These are phyloP conservation scores for Phoenix roebelenii DNA, from an alignment of 176 grass and related monocot species.

Conservation along the genomic window DNA sequence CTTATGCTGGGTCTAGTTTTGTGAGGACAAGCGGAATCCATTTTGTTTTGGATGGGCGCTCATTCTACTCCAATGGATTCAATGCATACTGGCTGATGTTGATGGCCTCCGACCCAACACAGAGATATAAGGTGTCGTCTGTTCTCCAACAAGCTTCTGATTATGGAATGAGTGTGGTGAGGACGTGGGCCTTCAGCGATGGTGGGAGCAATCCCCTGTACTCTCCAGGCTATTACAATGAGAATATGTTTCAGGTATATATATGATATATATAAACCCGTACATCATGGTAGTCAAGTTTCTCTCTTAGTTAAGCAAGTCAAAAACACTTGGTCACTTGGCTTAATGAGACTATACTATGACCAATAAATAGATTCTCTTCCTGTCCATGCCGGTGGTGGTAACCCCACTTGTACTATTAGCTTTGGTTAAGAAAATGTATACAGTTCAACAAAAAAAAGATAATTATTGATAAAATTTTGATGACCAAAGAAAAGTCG, in stretches of 20 bases:
- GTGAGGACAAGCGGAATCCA: neutral
- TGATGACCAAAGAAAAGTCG: no score
- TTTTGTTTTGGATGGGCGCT: neutral
- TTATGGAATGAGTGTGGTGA: neutral
- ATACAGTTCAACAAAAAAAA: no score
- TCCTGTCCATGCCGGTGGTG: no score
- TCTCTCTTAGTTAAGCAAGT: no score
- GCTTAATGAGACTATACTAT: no score
- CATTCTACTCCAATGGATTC: constrained; percentile 4
- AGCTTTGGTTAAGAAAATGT: no score
- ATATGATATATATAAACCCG: neutral
- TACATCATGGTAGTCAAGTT: no score
- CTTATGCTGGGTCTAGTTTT: neutral
- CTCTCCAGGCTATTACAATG: neutral
- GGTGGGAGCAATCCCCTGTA: neutral
- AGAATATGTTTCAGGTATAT: constrained; percentile 10
- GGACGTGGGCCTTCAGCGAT: constrained; percentile 12
- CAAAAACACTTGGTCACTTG: no score
- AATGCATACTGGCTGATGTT: constrained; percentile 14
- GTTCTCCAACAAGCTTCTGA: neutral
- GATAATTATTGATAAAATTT: no score
- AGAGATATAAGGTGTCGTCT: neutral
- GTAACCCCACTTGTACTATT: no score
- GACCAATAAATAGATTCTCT: no score
- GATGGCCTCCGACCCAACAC: neutral